A percentile compares a stretch with the other conserved stretches of the same genome.
Conservation (phyloP, 2,329 filamentous ascomycete genomes). For the Didymella pomorum region DNA sequence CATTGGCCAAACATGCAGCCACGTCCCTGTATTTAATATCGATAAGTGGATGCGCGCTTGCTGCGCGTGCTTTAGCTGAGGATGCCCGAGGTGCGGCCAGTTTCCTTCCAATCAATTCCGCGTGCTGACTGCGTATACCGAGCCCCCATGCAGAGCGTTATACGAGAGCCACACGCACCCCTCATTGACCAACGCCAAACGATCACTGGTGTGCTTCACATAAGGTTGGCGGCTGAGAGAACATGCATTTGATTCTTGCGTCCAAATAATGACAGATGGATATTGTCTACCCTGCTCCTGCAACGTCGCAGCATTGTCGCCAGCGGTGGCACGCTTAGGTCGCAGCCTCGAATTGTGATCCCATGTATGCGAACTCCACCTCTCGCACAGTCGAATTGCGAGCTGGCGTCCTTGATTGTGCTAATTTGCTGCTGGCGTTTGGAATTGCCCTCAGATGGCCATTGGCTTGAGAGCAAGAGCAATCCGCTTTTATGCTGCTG, state of each 20-base stretch:
- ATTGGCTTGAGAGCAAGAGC: not conserved
- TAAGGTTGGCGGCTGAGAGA: not conserved
- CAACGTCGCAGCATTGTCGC: not conserved
- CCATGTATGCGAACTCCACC: not conserved
- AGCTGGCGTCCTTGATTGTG: not conserved
- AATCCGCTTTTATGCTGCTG: not conserved
- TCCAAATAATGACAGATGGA: not conserved
- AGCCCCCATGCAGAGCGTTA: no score
- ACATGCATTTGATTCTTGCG: not conserved
- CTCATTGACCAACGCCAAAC: not conserved
- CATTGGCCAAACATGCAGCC: no score
- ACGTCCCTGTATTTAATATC: no score
- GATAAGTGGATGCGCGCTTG: no score
- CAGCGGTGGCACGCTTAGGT: not conserved
- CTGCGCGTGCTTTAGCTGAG: no score
- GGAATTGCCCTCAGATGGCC: not conserved
- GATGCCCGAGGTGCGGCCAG: no score
- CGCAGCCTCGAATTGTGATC: not conserved
- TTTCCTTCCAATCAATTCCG: no score
- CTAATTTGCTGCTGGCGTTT: not conserved
- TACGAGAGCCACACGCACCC: not conserved
- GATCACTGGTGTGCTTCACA: not conserved
- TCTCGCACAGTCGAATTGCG: not conserved
- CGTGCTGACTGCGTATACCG: no score
- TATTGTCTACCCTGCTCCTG: not conserved